Conservation (phyloP, 208 protist genomes). For the Trypanosoma melophagium region DNA sequence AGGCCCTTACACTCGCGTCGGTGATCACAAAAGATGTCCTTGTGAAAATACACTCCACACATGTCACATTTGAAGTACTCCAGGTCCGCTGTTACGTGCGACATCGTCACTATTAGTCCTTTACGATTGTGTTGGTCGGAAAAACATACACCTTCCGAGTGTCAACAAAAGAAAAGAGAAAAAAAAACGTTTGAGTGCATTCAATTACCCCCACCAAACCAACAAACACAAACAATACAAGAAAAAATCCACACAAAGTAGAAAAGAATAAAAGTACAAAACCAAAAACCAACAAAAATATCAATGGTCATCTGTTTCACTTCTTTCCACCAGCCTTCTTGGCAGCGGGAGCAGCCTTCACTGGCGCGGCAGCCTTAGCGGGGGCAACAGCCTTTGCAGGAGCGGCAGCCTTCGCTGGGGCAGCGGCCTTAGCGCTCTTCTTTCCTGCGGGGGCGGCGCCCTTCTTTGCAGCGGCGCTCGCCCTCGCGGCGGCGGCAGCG, state of each 20-base stretch:
- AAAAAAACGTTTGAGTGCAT: too few relatives aligned
- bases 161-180: too few relatives aligned
- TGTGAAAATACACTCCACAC: conserved; percentile 69
- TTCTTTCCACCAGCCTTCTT: conserved; percentile 54
- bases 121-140: too few relatives aligned
- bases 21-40: conserved; percentile 77
- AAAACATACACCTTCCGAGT: too few relatives aligned
- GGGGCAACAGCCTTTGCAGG: conserved; percentile 37
- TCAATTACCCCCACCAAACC: too few relatives aligned
- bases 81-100: conserved; percentile 56
- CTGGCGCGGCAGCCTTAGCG: conserved; percentile 36
- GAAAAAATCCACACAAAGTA: too few relatives aligned
- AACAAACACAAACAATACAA: too few relatives aligned
- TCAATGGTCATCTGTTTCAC: too few relatives aligned
- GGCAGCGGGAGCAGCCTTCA: conserved; percentile 52
- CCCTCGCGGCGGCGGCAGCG: neutral
- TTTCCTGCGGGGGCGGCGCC: conserved; percentile 42
- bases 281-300: too few relatives aligned
- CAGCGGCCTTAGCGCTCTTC: conserved; percentile 37
- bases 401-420: conserved; percentile 39
- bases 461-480: conserved; percentile 43
- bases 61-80: conserved; percentile 84
- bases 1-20: conserved; percentile 65
- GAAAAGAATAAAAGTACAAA: too few relatives aligned
- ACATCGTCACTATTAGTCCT: conserved; percentile 29